Conservation (phyloP, 208 protist species). For the Naegleria fowleri region DNA sequence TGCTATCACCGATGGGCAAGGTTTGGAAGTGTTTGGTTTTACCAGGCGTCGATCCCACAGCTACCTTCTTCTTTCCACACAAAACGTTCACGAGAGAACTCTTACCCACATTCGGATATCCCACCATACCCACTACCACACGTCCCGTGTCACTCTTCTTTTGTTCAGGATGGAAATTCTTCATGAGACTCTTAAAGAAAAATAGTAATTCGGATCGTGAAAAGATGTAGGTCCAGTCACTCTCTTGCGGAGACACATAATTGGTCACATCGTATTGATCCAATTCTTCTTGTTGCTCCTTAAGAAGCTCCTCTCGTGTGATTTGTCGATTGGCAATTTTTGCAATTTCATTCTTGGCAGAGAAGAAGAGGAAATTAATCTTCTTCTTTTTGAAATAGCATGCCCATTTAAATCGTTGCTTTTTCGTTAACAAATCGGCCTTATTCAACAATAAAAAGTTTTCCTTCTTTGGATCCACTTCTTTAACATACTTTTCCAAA, state of each 20-base stretch:
- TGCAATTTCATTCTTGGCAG: conserved; percentile 34
- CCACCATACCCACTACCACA: conserved; percentile 85
- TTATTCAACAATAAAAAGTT: conserved; percentile 96
- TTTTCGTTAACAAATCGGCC: conserved; percentile 89
- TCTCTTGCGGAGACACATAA: background rate
- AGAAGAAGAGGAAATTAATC: conserved; percentile 84
- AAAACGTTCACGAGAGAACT: conserved; percentile 94
- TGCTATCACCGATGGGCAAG: conserved; percentile 75
- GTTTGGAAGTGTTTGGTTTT: conserved; percentile 99
- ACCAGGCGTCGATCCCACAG: conserved; percentile 89
- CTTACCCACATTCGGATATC: conserved; percentile 98
- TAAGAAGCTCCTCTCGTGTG: background rate
- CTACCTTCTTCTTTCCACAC: conserved; percentile 82
- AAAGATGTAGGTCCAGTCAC: conserved; percentile 12
- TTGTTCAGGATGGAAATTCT: background rate
- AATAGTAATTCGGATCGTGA: background rate
- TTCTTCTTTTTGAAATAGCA: conserved; percentile 72
- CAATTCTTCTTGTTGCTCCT: background rate
- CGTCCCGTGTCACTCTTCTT: background rate
- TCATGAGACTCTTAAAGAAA: background rate
- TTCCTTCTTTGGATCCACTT: conserved; percentile 55
- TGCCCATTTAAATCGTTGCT: conserved; percentile 82
- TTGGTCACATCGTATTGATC: background rate
- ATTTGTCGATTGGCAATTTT: background rate
- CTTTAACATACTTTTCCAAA: conserved; percentile 67